Evolutionary conservation across 75 land plant genomes (phyloP), one percentile per base, ranked within the genome.

Genomic region (Pinus taeda): DNA sequence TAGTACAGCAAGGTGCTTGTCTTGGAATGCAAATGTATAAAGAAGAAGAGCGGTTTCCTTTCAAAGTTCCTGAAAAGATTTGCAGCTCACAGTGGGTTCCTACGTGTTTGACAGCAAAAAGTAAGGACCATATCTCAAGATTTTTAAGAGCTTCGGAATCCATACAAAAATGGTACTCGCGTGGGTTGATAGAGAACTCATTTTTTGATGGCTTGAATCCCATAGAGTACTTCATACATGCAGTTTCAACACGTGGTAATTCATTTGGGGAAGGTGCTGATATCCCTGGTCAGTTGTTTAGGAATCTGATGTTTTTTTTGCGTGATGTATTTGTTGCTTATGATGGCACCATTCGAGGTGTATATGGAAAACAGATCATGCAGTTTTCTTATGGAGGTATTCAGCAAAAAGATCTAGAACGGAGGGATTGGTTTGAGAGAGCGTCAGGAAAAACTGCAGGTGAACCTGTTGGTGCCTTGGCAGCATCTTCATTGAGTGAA

Each of bases 281-380:
- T 17, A 75, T 88, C 60, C 93, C 97, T 57, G 99, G 95, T 37
- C 84, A 81, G 15, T 76, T 94, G 53, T 87, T 80, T 55, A 81
- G 95, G 45, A 83, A 81, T 57, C 88, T 95, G 39, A 94, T 90
- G 95, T 90, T 85, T 80, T 85, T 84, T 60, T 80, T 96, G 85
- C 85, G 97, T 11, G 99, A 96, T 77, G 6, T 90, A 15, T 89
- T 77, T 66, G 67, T 82, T 60, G 81, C 87, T 20, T 94, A 96
- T 88, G 99, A 96, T 87, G 97, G 93, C 17, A 92, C 93, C 12
- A 93, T 96, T 15, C 87, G 99, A 58, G 90, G 76, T 76, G 74
- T 82, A 3, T 85, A 83, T 81, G 97, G 93, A 22, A 79, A 90
- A 42, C 89, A 90, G 74, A 57, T 96, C 18, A 72, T 94, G 12